phyloP scores from a whole-genome alignment of 1,284 basidiomycete genomes.

The Irpex rosettiformis region DNA sequence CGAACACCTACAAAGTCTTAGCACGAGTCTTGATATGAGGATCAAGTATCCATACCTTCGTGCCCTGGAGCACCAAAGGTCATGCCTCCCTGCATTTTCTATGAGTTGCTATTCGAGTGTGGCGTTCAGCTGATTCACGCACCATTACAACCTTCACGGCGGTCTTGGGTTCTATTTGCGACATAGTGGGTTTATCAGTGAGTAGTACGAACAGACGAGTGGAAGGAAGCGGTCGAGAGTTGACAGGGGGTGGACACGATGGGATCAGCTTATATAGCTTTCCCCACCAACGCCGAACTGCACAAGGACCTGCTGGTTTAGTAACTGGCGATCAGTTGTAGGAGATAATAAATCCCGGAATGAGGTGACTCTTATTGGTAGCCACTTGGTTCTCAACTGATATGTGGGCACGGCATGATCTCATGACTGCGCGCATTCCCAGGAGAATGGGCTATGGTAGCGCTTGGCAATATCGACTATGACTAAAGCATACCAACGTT shows the following conservation, averaged over 20 bases:
- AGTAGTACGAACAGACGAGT: neutral
- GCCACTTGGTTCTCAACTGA: neutral
- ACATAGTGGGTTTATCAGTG: neutral
- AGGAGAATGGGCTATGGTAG: neutral
- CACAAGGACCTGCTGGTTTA: no score
- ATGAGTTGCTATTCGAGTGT: no score
- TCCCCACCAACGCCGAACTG: no score
- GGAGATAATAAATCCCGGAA: no score
- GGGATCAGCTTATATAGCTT: neutral
- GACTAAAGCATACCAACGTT: no score
- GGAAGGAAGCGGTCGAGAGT: neutral
- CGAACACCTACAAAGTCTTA: slow-evolving; percentile 32
- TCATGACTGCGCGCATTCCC: neutral
- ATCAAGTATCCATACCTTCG: slow-evolving; percentile 25
- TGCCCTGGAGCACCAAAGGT: slow-evolving; percentile 41
- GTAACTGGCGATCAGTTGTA: no score
- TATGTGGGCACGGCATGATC: neutral
- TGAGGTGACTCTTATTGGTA: no score
- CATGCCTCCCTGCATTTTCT: slow-evolving; percentile 39
- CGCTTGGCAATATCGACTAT: neutral
- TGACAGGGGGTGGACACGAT: neutral
- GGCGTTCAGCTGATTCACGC: neutral
- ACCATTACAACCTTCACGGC: slow-evolving; percentile 40
- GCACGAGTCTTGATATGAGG: neutral
- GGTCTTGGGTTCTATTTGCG: slow-evolving; percentile 28